Base-by-base conservation (phyloP, 2,329 filamentous ascomycete genomes). In the Colletotrichum magnum region DNA sequence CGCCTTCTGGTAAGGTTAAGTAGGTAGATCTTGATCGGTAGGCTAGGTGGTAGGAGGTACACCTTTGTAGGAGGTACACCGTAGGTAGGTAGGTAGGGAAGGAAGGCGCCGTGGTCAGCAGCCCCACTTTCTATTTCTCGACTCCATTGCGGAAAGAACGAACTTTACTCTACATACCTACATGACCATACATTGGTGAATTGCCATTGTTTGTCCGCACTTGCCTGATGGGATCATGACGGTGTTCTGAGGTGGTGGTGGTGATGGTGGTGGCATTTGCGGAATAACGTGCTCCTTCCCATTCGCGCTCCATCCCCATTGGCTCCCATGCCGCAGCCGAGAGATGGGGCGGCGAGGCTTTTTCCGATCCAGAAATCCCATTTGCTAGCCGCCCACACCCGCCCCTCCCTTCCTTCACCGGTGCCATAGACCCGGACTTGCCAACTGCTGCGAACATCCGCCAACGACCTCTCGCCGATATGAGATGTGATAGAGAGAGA, bases 401-500 rank as follows among this genome's bases (percentile, higher is more conserved):
- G 63, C 52, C 32, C 53, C 50, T 61, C 58, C 59, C 41, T 53
- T 39, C 59, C 63, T 61, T 61, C 57, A 61, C 67, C 67, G 63
- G 67, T 69, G 67, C 67, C 67, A 61, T 60, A 69, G 67, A 69
- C 45, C 57, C 52, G 67, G 67, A 66, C 67, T 61, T 67, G 63
- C 28, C 62, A 58, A 66, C 45, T 67, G 51, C 67, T 69, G 67
- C 63, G 45, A 69, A 67, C 53, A 61, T 67, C 67, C 67, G 67
- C 67, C 67, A 48, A 69, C 67, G 48, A 66, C 62, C 26, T 45
- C 45, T 54, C 54, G n/a, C 67, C 57, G 57, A 69, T 61, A 24
- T 67, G 67, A 69, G 24, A 67, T 69, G 45, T 69, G 67, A 69
- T 26, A 50, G 45, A 57, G 10, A 26, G 57, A 62, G 56, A 24